Percentiles rank a stretch among this genome's conserved stretches.
Evolutionary conservation across 768 basidiomycete genomes (phyloP).

Genomic region (Trametes coccinea): DNA sequence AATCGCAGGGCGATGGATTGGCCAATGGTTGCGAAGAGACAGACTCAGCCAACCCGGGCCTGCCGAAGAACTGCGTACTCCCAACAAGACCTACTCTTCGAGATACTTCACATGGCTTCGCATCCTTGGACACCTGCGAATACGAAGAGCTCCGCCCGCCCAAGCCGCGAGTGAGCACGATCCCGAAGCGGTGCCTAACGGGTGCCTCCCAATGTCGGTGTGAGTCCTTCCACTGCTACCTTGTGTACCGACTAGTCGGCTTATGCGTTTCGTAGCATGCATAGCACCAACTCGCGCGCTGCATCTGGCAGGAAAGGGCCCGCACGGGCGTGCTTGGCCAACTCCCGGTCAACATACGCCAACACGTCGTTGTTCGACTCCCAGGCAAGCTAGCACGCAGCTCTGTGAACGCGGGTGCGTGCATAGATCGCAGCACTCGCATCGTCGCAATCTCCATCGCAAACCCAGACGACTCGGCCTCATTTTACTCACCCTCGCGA

Average conservation of each 20-base stretch:
- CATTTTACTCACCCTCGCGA: neutral
- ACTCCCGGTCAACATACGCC: constrained; percentile 17
- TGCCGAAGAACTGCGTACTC: too few relatives aligned
- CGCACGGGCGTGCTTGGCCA: constrained; percentile 1
- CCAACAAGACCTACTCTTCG: too few relatives aligned
- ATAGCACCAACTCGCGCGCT: neutral
- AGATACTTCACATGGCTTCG: too few relatives aligned
- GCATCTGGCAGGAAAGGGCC: neutral
- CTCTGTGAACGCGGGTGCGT: neutral
- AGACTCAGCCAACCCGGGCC: too few relatives aligned
- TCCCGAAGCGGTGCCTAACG: too few relatives aligned
- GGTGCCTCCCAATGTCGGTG: too few relatives aligned
- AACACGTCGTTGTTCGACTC: constrained; percentile 15
- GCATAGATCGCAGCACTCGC: neutral
- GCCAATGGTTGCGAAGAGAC: too few relatives aligned
- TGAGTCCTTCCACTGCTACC: too few relatives aligned
- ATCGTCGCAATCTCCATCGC: constrained; percentile 12
- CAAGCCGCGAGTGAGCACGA: too few relatives aligned
- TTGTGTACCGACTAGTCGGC: neutral
- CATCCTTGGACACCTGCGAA: too few relatives aligned
- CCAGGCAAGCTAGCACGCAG: neutral
- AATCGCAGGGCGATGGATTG: neutral
- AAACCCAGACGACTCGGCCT: neutral
- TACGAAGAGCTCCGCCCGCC: too few relatives aligned
- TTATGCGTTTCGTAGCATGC: neutral